A percentile compares a stretch with the other conserved stretches of the same genome.
Conservation (phyloP, 2,329 filamentous ascomycete genomes). For the Penicillium sp. region DNA sequence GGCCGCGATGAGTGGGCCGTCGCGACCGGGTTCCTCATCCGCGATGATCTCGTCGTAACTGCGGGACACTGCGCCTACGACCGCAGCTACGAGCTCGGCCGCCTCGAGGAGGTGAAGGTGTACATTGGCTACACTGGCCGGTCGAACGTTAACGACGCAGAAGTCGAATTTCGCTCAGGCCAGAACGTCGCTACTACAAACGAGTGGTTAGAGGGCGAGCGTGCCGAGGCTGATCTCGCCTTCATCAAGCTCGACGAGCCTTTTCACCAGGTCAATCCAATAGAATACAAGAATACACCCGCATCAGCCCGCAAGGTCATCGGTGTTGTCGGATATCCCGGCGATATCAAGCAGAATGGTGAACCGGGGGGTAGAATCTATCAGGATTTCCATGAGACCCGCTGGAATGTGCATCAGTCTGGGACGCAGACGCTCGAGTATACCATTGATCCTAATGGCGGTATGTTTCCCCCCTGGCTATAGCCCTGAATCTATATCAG, state of each 20-base stretch:
- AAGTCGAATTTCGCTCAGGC: slow-evolving; percentile 6
- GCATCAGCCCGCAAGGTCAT: not conserved
- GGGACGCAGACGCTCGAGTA: slow-evolving; percentile 3
- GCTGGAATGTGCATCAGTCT: not conserved
- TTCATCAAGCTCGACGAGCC: slow-evolving; percentile 8
- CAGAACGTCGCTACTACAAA: not conserved
- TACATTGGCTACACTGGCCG: slow-evolving; percentile 8
- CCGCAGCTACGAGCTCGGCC: slow-evolving; percentile 2
- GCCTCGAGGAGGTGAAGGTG: slow-evolving; percentile 2
- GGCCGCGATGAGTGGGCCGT: not conserved
- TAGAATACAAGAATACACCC: slow-evolving; percentile 4
- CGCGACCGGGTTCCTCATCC: not conserved
- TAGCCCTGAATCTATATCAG: not conserved
- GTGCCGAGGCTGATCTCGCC: not conserved
- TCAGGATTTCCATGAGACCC: slow-evolving; percentile 1
- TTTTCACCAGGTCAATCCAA: not conserved
- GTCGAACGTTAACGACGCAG: not conserved
- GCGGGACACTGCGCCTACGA: slow-evolving; percentile 9
- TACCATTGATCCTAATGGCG: slow-evolving; percentile 1
- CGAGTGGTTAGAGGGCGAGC: slow-evolving; percentile 7
- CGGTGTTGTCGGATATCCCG: slow-evolving; percentile 1
- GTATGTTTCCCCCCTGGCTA: not conserved
- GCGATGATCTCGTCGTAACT: slow-evolving; percentile 2
- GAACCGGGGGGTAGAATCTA: slow-evolving; percentile 1
- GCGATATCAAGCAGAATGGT: slow-evolving; percentile 1